Percentiles rank a stretch among this genome's conserved stretches.
phyloP scores from a whole-genome alignment of 1,139 yeast species.

The Keqinozyma sinolaborantium region DNA sequence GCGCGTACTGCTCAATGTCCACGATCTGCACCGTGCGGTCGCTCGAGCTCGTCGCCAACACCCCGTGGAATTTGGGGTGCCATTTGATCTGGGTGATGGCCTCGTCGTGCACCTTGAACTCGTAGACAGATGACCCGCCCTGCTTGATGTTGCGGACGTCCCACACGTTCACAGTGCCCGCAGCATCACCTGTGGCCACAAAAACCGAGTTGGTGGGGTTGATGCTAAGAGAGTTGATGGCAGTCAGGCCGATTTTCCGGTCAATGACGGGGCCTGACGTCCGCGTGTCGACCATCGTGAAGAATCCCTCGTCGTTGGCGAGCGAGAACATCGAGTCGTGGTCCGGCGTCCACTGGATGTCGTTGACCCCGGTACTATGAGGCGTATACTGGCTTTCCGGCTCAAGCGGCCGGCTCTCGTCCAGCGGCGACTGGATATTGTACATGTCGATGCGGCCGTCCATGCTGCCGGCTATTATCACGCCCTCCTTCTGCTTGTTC shows the following conservation, averaged over 20 bases:
- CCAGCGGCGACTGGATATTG: slow-evolving; percentile 22
- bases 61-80: slow-evolving; percentile 61
- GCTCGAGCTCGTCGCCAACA: slow-evolving; percentile 70
- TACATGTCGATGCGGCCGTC: slow-evolving; percentile 31
- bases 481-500: slow-evolving; percentile 39
- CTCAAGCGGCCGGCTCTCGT: slow-evolving; percentile 2
- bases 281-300: slow-evolving; percentile 52
- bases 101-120: slow-evolving; percentile 47
- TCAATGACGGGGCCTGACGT: slow-evolving; percentile 15
- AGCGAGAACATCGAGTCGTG: slow-evolving; percentile 56
- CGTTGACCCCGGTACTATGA: slow-evolving; percentile 49
- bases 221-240: slow-evolving; percentile 65
- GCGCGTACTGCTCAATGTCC: slow-evolving; percentile 49
- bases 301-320: slow-evolving; percentile 54
- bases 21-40: slow-evolving; percentile 72
- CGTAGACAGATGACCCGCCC: slow-evolving; percentile 12
- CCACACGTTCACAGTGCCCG: slow-evolving; percentile 61
- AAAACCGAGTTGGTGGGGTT: slow-evolving; percentile 51
- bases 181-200: slow-evolving; percentile 67
- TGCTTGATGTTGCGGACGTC: slow-evolving; percentile 54
- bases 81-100: slow-evolving; percentile 72
- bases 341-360: slow-evolving; percentile 54
- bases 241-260: slow-evolving; percentile 33
- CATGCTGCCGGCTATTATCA: slow-evolving; percentile 32
- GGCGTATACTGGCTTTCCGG: slow-evolving; percentile 5